Base-by-base conservation (phyloP, 169 alveolate genomes). In the Plasmodium ovale region DNA sequence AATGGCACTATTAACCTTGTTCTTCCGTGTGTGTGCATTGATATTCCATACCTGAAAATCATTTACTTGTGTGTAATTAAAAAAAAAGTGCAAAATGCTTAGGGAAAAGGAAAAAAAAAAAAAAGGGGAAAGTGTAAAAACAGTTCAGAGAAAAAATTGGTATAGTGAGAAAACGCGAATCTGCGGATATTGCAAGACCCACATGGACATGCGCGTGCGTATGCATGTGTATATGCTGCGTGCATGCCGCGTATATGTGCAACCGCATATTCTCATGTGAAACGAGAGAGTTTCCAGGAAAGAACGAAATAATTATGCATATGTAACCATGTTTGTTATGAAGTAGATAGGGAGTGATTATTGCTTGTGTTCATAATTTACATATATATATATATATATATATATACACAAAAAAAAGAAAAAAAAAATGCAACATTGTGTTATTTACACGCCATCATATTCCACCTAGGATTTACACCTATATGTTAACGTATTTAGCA, bases 51-150 rank as follows among this genome's bases (percentile, higher is more conserved):
- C n/a, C n/a, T n/a, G n/a, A n/a, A n/a, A n/a, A n/a, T n/a, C n/a
- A 10, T 70, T 70, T 70, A 70, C 65, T 27, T 49, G 54, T 37
- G 44, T 70, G 65, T 70, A 47, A 44, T 51, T 70, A n/a, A 70
- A 51, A 19, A 9, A 67, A 67, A n/a, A n/a, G n/a, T n/a, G n/a
- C n/a, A n/a, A n/a, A n/a, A n/a, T n/a, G n/a, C n/a, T n/a, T n/a
- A n/a, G n/a, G n/a, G n/a, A n/a, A n/a, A n/a, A n/a, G n/a, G n/a
- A n/a, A 19, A 14, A 65, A 33, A 0, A 65, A 37, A 33, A 65
- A 65, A 65, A 33, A 65, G 37, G 19, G 14, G 54, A 65, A 65
- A 65, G 37, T 23, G 47, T 37, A 67, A 16, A 12, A 39, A 10
- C 31, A 37, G 54, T 3, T 19, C 10, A 23, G 37, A 67, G 39